Conservation (phyloP, 345 rosid species). For the Boechera stricta region DNA sequence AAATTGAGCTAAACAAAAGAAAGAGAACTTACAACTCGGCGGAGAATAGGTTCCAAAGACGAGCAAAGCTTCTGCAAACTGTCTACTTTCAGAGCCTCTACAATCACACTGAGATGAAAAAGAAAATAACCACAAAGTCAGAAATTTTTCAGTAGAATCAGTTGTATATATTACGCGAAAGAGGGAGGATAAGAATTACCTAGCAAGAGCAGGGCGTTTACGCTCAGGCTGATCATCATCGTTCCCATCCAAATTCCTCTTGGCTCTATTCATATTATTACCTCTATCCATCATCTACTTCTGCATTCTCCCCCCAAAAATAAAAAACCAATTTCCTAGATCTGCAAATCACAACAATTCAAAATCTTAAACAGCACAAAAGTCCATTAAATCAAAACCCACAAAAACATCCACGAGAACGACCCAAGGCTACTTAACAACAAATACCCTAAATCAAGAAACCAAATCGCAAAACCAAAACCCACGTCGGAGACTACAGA, state of each 20-base stretch:
- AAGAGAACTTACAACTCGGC: slow-evolving; percentile 83
- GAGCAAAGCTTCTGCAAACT: slow-evolving; percentile 98
- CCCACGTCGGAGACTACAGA: neutral
- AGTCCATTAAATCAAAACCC: neutral
- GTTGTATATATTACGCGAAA: neutral
- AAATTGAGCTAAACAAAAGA: neutral
- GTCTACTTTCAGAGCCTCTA: slow-evolving; percentile 96
- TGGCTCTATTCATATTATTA: slow-evolving; percentile 65
- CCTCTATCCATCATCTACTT: slow-evolving; percentile 66
- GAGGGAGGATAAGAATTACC: slow-evolving; percentile 44
- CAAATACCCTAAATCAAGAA: neutral
- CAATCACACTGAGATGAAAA: slow-evolving; percentile 68
- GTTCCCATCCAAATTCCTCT: slow-evolving; percentile 63
- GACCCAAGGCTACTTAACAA: neutral
- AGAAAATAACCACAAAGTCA: slow-evolving; percentile 4
- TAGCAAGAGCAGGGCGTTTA: slow-evolving; percentile 82
- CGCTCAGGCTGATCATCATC: slow-evolving; percentile 69
- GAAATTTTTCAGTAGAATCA: slow-evolving; percentile 25
- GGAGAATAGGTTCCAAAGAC: slow-evolving; percentile 95
- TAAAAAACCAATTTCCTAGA: slow-evolving; percentile 29
- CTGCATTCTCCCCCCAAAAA: slow-evolving; percentile 32
- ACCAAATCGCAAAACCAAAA: neutral
- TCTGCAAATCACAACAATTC: neutral
- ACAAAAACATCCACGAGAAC: neutral
- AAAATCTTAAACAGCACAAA: neutral